A percentile compares a stretch with the other conserved stretches of the same genome.
Conservation (phyloP, 768 basidiomycete genomes). For the Amanita muscaria region DNA sequence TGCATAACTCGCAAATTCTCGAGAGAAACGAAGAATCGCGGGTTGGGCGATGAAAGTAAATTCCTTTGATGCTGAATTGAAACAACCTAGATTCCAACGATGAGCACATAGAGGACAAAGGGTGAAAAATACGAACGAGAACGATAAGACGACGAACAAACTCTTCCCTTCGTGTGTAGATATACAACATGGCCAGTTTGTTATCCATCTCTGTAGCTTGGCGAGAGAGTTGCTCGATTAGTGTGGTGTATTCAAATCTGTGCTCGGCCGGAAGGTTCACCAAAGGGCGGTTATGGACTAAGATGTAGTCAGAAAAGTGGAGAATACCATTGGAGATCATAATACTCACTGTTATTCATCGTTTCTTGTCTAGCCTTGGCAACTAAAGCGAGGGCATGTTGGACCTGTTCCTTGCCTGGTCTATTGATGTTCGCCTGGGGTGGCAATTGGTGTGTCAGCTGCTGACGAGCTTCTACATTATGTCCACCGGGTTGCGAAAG, state of each 20-base stretch:
- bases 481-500: neutral
- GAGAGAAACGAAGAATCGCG: conserved; percentile 33
- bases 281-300: conserved; percentile 24
- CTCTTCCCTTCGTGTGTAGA: conserved; percentile 39
- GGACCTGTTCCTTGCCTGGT: conserved; percentile 26
- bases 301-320: conserved; percentile 7
- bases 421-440: neutral
- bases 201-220: conserved; percentile 38
- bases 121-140: conserved; percentile 36
- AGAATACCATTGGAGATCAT: neutral
- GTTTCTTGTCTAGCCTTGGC: conserved; percentile 26
- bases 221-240: conserved; percentile 42
- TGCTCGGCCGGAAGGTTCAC: conserved; percentile 44
- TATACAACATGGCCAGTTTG: conserved; percentile 38
- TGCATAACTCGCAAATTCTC: conserved; percentile 36
- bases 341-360: conserved; percentile 20
- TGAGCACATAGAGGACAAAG: conserved; percentile 7
- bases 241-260: conserved; percentile 39
- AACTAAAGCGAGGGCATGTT: conserved; percentile 21
- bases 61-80: conserved; percentile 37
- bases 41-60: conserved; percentile 27
- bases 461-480: conserved; percentile 1
- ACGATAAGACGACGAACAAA: conserved; percentile 39
- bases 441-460: neutral
- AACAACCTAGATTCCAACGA: conserved; percentile 26